phyloP scores from a whole-genome alignment of 805 yeast species.

The Pichia deserticola region DNA sequence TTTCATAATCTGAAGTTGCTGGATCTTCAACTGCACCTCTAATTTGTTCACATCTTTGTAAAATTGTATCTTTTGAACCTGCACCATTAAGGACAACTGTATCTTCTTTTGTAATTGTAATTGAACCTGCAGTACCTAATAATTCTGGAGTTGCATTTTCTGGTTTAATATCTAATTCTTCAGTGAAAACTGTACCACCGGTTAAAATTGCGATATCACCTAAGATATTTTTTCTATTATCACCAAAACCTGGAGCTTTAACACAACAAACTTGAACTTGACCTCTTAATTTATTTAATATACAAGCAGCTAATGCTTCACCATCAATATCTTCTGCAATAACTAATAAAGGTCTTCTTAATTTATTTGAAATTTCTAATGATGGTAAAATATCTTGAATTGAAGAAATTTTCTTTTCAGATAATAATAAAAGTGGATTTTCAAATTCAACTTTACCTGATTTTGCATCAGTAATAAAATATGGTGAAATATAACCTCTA shows the following conservation, averaged over 20 bases:
- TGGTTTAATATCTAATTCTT: constrained; percentile 91
- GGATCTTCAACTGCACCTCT: constrained; percentile 70
- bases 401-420: constrained; percentile 88
- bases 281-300: constrained; percentile 94
- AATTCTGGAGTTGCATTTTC: constrained; percentile 87
- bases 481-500: constrained; percentile 95
- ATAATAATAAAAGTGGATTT: constrained; percentile 79
- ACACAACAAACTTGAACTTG: constrained; percentile 97
- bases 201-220: constrained; percentile 94
- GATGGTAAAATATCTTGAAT: constrained; percentile 91
- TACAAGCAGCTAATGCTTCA: constrained; percentile 97
- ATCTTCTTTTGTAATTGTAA: constrained; percentile 92
- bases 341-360: constrained; percentile 87
- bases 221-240: constrained; percentile 91
- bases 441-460: constrained; percentile 90
- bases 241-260: constrained; percentile 99
- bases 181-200: constrained; percentile 89
- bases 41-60: constrained; percentile 89
- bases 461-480: constrained; percentile 91
- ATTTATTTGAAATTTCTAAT: constrained; percentile 84
- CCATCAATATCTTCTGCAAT: constrained; percentile 96
- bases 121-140: constrained; percentile 85
- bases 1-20: constrained; percentile 82
- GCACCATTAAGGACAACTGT: constrained; percentile 90
- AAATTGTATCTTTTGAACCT: constrained; percentile 75